Conservation (phyloP, 1,139 yeast species). For the Kodamaea alishanica region DNA sequence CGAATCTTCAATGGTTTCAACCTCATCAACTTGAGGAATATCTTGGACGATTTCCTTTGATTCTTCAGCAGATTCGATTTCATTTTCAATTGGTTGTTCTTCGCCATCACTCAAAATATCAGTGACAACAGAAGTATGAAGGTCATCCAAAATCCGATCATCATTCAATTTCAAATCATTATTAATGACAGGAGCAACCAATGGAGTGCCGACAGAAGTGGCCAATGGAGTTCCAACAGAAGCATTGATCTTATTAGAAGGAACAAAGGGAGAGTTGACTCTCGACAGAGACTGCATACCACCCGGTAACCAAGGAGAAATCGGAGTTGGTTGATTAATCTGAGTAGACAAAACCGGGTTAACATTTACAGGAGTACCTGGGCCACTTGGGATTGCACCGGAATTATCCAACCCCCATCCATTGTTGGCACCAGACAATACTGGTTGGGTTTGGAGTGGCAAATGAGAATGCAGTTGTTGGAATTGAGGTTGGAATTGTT, state of each 20-base stretch:
- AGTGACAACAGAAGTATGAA: slow-evolving; percentile 38
- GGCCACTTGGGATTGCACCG: slow-evolving; percentile 18
- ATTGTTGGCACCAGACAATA: slow-evolving; percentile 33
- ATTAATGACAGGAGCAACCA: background rate
- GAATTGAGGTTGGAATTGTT: slow-evolving; percentile 13
- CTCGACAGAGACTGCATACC: slow-evolving; percentile 33
- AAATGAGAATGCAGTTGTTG: background rate
- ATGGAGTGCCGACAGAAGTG: background rate
- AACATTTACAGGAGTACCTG: slow-evolving; percentile 30
- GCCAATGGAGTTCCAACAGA: background rate
- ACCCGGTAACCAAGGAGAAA: slow-evolving; percentile 42
- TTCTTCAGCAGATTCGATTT: slow-evolving; percentile 2
- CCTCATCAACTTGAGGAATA: slow-evolving; percentile 1
- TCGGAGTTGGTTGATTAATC: slow-evolving; percentile 35
- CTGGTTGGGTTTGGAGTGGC: slow-evolving; percentile 22
- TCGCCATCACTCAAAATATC: slow-evolving; percentile 34
- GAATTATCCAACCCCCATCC: slow-evolving; percentile 40
- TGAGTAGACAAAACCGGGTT: slow-evolving; percentile 22
- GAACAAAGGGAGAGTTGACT: slow-evolving; percentile 42
- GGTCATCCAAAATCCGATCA: slow-evolving; percentile 33
- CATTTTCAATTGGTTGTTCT: background rate
- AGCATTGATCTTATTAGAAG: slow-evolving; percentile 11
- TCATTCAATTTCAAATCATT: slow-evolving; percentile 13
- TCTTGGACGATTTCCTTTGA: slow-evolving; percentile 9
- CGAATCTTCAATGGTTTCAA: slow-evolving; percentile 1